Evolutionary conservation across 257 asterid genomes (phyloP).

Genomic region (Salvia splendens): DNA sequence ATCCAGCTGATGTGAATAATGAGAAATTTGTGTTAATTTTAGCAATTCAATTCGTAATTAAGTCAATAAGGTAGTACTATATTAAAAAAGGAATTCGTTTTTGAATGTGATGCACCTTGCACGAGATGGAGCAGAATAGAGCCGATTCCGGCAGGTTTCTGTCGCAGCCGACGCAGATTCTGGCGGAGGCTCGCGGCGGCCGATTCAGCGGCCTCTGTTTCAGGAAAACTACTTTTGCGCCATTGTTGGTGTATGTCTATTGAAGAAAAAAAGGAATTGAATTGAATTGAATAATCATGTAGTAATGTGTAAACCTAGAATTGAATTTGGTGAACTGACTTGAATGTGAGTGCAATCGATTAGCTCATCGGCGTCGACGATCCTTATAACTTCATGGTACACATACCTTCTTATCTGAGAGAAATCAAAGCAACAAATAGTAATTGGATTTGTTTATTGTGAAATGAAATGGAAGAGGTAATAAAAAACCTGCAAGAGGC

Average conservation of each 20-base stretch:
- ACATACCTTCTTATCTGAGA: slow-evolving; percentile 57
- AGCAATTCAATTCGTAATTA: not conserved
- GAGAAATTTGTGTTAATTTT: not conserved
- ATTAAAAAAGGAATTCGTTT: no score
- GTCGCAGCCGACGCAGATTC: slow-evolving; percentile 49
- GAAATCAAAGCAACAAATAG: not conserved
- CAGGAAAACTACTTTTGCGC: slow-evolving; percentile 59
- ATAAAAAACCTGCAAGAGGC: slow-evolving; percentile 60
- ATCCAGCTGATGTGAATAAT: slow-evolving; percentile 47
- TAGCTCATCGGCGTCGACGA: slow-evolving; percentile 48
- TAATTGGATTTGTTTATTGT: not conserved
- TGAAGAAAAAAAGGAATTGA: not conserved
- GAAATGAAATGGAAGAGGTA: no score
- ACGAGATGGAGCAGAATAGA: slow-evolving; percentile 63
- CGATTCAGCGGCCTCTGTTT: slow-evolving; percentile 53
- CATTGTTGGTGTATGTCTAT: slow-evolving; percentile 56
- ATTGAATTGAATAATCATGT: no score
- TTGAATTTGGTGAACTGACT: slow-evolving; percentile 31
- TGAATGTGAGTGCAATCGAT: slow-evolving; percentile 73
- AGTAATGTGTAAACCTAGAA: no score
- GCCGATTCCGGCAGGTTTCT: slow-evolving; percentile 49
- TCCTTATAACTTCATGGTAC: slow-evolving; percentile 69
- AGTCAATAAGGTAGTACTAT: no score
- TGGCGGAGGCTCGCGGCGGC: slow-evolving; percentile 46
- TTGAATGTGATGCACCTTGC: slow-evolving; percentile 63